phyloP scores from a whole-genome alignment of 768 basidiomycete genomes.

The Rhodosporidiobolus sp. region DNA sequence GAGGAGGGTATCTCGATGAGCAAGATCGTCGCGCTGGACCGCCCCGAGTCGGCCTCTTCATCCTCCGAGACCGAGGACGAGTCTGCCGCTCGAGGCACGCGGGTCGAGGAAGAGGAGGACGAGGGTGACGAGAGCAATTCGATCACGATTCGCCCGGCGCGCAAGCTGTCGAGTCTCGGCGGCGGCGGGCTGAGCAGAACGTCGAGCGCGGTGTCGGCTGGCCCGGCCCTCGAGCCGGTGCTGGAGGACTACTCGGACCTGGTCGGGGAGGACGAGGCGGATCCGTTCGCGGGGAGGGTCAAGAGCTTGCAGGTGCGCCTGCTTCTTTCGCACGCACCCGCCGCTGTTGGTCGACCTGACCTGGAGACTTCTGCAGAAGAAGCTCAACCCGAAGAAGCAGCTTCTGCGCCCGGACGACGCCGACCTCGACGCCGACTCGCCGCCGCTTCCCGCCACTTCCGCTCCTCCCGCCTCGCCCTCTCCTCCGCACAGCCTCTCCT shows the following conservation, averaged over 20 bases:
- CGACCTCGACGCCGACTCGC: conserved; percentile 10
- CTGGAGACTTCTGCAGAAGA: conserved; percentile 54
- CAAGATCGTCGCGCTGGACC: conserved; percentile 61
- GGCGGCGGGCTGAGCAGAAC: conserved; percentile 1
- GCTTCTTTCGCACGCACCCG: neutral
- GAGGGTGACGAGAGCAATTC: conserved; percentile 14
- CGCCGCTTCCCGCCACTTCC: neutral
- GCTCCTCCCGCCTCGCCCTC: neutral
- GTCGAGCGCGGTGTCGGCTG: neutral
- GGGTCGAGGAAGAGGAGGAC: neutral
- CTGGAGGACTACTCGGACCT: conserved; percentile 91
- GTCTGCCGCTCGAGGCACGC: neutral
- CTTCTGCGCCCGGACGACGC: conserved; percentile 88
- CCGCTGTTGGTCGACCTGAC: neutral
- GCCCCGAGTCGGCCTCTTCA: neutral
- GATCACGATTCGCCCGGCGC: conserved; percentile 30
- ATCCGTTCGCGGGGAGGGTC: conserved; percentile 69
- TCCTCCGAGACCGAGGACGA: conserved; percentile 3
- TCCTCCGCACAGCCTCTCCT: neutral
- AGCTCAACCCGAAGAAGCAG: conserved; percentile 67
- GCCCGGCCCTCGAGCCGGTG: conserved; percentile 56
- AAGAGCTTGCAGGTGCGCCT: conserved; percentile 70
- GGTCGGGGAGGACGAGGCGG: conserved; percentile 71
- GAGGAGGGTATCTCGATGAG: conserved; percentile 85
- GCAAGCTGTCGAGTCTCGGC: neutral